Evolutionary conservation across 257 asterid species (phyloP), one percentile per base, ranked within the genome.

Genomic region (Solanum phureja): DNA sequence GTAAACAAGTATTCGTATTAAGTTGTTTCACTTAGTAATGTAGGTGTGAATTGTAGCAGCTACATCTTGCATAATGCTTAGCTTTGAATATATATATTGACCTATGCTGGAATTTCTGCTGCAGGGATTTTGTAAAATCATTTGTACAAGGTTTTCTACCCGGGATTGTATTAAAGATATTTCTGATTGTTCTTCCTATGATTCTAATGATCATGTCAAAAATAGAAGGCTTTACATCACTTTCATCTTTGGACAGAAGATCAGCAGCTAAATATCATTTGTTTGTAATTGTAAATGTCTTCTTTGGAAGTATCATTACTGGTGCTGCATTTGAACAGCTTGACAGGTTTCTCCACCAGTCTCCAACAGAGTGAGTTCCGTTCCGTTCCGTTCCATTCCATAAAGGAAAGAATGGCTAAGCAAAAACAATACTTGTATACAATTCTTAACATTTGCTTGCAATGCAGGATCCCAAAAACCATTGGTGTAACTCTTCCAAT

Each of bases 291-390:
- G 94, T 96, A 52, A 95, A 95, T 74, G 98, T 95, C 88, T 96
- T 96, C 93, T 89, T 96, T 68, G 98, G 98, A 88, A 96, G 99
- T 88, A 93, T 96, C 88, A 86, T 94, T 86, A 83, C 98, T 34
- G 99, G 98, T 84, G 94, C 99, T 88, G 98, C 99, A 87, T 95
- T 96, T 87, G 89, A 96, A 90, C 99, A 96, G 91, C 97, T 96
- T 13, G 42, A 95, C 38, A 92, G 79, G 88, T 93, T 95, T 86
- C 89, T 95, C 64, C 84, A 93, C 82, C 95, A 96, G 85, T 44
- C 98, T 86, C 92, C 98, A 87, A 83, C 97, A 77, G 92, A 92
- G 98, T 94, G 92, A 86, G 94, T 86, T 79, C 11, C 77, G 29
- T 29, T 29, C 29, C 29, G 8, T 75, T 29, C 29, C 29, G 8